A percentile compares a stretch with the other conserved stretches of the same genome.
Evolutionary conservation across 2,329 filamentous ascomycete genomes (phyloP).

Genomic region (Thermothelomyces thermophilus): DNA sequence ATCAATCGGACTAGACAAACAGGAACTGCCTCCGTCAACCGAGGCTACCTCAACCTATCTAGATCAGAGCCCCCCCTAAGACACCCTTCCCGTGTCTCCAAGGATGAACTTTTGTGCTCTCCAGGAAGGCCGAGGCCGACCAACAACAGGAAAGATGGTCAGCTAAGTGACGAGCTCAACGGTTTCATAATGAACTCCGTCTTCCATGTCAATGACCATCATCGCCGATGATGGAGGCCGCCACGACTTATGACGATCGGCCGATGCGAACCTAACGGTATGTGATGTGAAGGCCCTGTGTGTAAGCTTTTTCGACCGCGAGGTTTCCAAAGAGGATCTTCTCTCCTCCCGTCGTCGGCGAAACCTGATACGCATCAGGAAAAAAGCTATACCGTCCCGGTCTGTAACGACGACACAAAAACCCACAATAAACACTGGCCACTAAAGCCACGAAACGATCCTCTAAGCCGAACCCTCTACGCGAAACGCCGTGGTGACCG

Average conservation of each 20-base stretch:
- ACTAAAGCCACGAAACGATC: constrained; percentile 13
- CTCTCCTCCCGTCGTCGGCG: background rate
- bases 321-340: background rate
- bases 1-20: no score
- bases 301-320: constrained; percentile 1
- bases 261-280: background rate
- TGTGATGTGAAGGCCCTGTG: background rate
- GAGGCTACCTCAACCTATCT: no score
- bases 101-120: no score
- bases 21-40: no score
- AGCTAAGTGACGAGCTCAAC: no score
- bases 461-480: constrained; percentile 19
- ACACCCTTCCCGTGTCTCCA: no score
- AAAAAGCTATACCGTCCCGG: background rate
- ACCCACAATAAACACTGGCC: constrained; percentile 3
- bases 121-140: no score
- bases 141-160: no score
- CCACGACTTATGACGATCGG: background rate
- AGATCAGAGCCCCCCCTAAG: no score
- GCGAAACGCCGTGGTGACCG: constrained; percentile 15
- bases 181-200: no score
- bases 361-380: constrained; percentile 2
- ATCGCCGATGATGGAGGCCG: background rate
- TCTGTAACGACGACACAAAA: constrained; percentile 6
- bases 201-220: background rate